Evolutionary conservation across 1,284 basidiomycete species (phyloP).

Genomic region (Cryptococcus neoformans): DNA sequence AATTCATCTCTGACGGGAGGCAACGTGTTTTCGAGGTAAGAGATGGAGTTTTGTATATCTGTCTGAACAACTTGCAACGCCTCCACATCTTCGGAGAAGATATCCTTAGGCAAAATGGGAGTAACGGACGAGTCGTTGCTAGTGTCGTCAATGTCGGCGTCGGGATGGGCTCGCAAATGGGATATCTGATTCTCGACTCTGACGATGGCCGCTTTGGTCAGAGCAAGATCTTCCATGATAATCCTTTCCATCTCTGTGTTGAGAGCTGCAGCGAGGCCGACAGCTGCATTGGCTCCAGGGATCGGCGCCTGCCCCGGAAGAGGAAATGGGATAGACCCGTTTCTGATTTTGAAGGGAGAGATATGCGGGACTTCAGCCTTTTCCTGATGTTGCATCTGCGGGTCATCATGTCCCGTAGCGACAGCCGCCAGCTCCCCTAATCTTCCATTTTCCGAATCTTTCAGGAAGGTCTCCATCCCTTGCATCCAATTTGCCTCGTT

Average conservation of each 20-base stretch:
- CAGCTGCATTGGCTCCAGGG: slow-evolving; percentile 6
- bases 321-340: background rate
- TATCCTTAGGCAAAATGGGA: background rate
- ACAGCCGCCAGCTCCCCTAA: slow-evolving; percentile 42
- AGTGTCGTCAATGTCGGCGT: background rate
- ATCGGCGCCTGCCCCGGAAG: background rate
- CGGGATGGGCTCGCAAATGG: background rate
- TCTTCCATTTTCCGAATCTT: slow-evolving; percentile 31
- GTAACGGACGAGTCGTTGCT: background rate
- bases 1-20: slow-evolving; percentile 19
- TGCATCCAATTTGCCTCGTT: slow-evolving; percentile 36
- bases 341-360: background rate
- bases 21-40: slow-evolving; percentile 10
- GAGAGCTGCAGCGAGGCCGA: slow-evolving; percentile 27
- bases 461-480: slow-evolving; percentile 35
- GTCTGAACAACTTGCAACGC: slow-evolving; percentile 1
- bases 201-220: slow-evolving; percentile 30
- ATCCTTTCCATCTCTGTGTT: slow-evolving; percentile 40
- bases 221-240: slow-evolving; percentile 35
- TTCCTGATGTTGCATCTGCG: background rate
- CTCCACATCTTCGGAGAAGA: slow-evolving; percentile 7
- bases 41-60: slow-evolving; percentile 7
- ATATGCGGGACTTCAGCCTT: background rate
- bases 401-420: slow-evolving; percentile 26
- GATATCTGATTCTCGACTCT: slow-evolving; percentile 14